These are phyloP conservation scores for Oryza australiensis DNA, from an alignment of 176 grass and related monocot genomes.

Conservation along the genomic window DNA sequence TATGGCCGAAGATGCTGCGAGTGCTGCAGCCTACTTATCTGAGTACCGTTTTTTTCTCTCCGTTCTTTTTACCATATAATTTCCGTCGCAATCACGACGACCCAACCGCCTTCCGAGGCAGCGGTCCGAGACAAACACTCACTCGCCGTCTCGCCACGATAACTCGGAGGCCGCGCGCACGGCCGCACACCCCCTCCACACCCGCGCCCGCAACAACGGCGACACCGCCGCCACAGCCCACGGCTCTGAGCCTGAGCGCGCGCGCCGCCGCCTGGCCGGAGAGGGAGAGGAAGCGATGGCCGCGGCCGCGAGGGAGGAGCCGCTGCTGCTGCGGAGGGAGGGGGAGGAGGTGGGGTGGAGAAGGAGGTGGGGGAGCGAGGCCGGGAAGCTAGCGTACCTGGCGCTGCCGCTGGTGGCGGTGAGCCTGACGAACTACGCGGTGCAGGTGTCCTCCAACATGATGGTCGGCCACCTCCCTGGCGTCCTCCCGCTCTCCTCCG, in stretches of 20 bases:
- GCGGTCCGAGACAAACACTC: not conserved
- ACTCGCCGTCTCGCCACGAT: too few species aligned
- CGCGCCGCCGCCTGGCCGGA: too few species aligned
- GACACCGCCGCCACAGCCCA: too few species aligned
- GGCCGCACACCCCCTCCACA: too few species aligned
- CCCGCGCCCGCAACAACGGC: not conserved
- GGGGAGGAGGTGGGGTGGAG: not conserved
- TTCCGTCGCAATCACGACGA: not conserved
- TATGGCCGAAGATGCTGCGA: too few species aligned
- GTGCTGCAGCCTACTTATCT: too few species aligned
- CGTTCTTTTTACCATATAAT: not conserved
- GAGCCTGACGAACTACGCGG: slow-evolving; percentile 48
- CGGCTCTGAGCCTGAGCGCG: too few species aligned
- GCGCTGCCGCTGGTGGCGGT: slow-evolving; percentile 65
- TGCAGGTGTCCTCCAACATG: slow-evolving; percentile 90
- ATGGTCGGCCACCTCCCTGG: slow-evolving; percentile 89
- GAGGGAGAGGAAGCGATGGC: slow-evolving; percentile 4
- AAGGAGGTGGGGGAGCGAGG: slow-evolving; percentile 28
- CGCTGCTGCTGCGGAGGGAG: not conserved
- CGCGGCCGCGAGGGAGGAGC: not conserved
- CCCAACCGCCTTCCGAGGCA: not conserved
- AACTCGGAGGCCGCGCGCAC: not conserved
- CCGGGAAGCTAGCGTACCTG: slow-evolving; percentile 42
- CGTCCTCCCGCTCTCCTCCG: slow-evolving; percentile 69
- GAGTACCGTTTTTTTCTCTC: too few species aligned